Conservation (phyloP, 306 rosid genomes). For the Quercus alba region DNA sequence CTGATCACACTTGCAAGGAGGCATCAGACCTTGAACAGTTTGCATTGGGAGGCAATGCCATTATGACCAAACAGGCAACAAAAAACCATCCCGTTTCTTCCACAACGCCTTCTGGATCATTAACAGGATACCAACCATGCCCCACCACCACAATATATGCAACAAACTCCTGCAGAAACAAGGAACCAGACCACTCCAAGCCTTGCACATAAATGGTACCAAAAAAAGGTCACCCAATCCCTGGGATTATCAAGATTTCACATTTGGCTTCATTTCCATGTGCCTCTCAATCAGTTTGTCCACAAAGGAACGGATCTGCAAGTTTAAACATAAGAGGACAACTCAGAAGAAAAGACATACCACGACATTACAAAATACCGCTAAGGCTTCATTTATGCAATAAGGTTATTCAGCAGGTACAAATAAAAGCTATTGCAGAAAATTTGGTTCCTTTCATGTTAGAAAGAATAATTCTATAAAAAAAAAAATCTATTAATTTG, state of each 20-base stretch:
- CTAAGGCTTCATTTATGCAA: not conserved
- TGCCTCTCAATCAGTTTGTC: constrained; percentile 89
- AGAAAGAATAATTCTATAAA: not conserved
- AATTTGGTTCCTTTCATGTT: not conserved
- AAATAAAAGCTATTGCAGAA: not conserved
- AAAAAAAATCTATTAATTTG: not conserved
- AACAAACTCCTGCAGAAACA: constrained; percentile 30
- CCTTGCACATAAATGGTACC: constrained; percentile 17
- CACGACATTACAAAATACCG: constrained; percentile 13
- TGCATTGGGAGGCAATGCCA: constrained; percentile 20
- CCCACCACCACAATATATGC: constrained; percentile 22
- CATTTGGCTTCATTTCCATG: constrained; percentile 48
- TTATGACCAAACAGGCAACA: constrained; percentile 13
- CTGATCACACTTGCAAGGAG: constrained; percentile 19
- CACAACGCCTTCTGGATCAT: not conserved
- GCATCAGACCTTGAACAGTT: constrained; percentile 6
- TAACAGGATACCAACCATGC: not conserved
- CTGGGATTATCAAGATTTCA: constrained; percentile 43
- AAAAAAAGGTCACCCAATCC: constrained; percentile 22
- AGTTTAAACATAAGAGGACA: constrained; percentile 27
- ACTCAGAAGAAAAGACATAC: constrained; percentile 24
- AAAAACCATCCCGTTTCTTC: constrained; percentile 17
- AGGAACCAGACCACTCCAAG: constrained; percentile 20
- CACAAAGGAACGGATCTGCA: constrained; percentile 94
- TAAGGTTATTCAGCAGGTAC: not conserved